These are phyloP conservation scores for Favolaschia claudopus DNA, from an alignment of 768 basidiomycete genomes.

Conservation along the genomic window DNA sequence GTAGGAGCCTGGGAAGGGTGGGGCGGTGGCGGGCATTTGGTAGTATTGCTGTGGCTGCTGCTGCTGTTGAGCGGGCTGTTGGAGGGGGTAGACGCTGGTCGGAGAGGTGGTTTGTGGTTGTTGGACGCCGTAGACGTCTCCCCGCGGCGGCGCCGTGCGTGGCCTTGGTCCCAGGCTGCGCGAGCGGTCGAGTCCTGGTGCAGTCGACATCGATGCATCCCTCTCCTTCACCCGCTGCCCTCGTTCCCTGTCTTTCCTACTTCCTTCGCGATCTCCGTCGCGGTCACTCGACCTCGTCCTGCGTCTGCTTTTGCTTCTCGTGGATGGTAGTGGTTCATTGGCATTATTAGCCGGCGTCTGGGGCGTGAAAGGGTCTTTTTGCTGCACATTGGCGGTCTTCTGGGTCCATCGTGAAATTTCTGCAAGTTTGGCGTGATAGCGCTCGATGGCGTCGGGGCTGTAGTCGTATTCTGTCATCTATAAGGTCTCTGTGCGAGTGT, in stretches of 20 bases:
- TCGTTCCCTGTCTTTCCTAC: too few relatives aligned
- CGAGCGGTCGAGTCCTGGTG: neutral
- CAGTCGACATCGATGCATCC: neutral
- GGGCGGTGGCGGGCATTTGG: neutral
- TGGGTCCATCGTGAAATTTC: slow-evolving; percentile 45
- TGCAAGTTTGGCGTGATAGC: slow-evolving; percentile 40
- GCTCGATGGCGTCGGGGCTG: slow-evolving; percentile 48
- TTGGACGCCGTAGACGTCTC: slow-evolving; percentile 8
- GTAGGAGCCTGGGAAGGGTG: neutral
- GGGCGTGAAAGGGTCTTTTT: slow-evolving; percentile 5
- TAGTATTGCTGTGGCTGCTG: too few relatives aligned
- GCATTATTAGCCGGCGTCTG: neutral
- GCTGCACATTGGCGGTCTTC: slow-evolving; percentile 28
- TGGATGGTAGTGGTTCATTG: neutral
- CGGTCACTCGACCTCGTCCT: neutral
- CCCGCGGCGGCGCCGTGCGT: slow-evolving; percentile 1
- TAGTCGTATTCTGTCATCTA: slow-evolving; percentile 55
- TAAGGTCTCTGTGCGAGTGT: too few relatives aligned
- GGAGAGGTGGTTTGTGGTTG: too few relatives aligned
- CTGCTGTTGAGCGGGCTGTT: neutral
- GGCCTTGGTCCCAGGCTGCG: neutral
- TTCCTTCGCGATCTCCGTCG: neutral
- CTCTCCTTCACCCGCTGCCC: neutral
- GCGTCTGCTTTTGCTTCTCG: neutral
- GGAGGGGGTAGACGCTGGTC: too few relatives aligned